Base-by-base conservation (phyloP, 2,329 filamentous ascomycete species). In the Cladophialophora immunda region DNA sequence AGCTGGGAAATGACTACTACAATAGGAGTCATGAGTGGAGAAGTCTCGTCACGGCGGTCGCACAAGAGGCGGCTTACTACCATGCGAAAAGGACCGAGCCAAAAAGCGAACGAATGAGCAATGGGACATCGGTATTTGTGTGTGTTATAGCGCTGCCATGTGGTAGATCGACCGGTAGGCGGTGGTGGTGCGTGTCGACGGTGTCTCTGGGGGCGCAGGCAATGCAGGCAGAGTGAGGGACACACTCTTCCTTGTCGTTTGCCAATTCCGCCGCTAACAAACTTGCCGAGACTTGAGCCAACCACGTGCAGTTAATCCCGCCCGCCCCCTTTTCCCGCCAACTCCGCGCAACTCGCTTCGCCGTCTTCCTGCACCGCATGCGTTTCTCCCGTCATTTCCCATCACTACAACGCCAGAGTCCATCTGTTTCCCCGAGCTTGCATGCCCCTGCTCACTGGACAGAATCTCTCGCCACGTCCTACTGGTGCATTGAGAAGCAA, bases 181-280 rank as follows among this genome's bases (percentile, higher is more conserved):
- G 4, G n/a, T 45, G 17, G 17, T 19, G 22, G 19, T 25, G 19
- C 8, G 45, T 15, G 41, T 47, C 17, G 19, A 38, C 9, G 9
- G 9, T 32, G 32, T 36, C 32, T 36, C n/a, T n/a, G n/a, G n/a
- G n/a, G n/a, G n/a, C n/a, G n/a, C n/a, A n/a, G n/a, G n/a, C n/a
- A n/a, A n/a, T n/a, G n/a, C n/a, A n/a, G n/a, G n/a, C n/a, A n/a
- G n/a, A n/a, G n/a, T n/a, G n/a, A n/a, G n/a, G n/a, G n/a, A n/a
- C n/a, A n/a, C n/a, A n/a, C 32, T 15, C 32, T 36, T 45, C 3
- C 13, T 13, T 11, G 22, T n/a, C 4, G 38, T 29, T 22, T 59
- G 4, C 32, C 41, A 59, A 59, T 52, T 32, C 38, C 57, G 57
- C 41, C 57, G 13, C 57, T 45, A 59, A 50, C 45, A 50, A 50